phyloP scores from a whole-genome alignment of 2,329 filamentous ascomycete genomes.

The Arthrobotrys conoides region DNA sequence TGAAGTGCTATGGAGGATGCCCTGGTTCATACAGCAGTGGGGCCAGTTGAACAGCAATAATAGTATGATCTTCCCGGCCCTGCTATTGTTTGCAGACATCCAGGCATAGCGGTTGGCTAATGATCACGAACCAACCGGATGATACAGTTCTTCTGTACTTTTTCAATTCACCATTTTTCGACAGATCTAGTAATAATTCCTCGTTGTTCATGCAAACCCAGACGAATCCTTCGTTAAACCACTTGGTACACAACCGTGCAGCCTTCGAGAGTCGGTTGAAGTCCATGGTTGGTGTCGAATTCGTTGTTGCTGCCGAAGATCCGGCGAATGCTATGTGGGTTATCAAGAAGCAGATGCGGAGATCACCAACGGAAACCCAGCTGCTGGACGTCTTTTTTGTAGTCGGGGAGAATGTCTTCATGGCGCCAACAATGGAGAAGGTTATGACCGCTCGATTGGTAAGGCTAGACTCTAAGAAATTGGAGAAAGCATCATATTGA shows the following conservation, averaged over 20 bases:
- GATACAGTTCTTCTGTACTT: slow-evolving; percentile 77
- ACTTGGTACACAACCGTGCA: slow-evolving; percentile 75
- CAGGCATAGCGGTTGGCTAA: not conserved
- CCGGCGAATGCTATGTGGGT: slow-evolving; percentile 79
- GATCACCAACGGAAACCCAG: slow-evolving; percentile 65
- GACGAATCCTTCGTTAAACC: slow-evolving; percentile 74
- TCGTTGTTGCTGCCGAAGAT: slow-evolving; percentile 75
- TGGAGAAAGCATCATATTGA: slow-evolving; percentile 22
- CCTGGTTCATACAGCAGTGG: slow-evolving; percentile 70
- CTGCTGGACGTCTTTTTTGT: slow-evolving; percentile 76
- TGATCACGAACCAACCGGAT: not conserved
- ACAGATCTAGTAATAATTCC: slow-evolving; percentile 77
- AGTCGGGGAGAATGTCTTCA: slow-evolving; percentile 77
- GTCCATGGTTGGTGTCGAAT: slow-evolving; percentile 78
- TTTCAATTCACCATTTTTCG: slow-evolving; percentile 77
- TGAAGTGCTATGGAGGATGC: slow-evolving; percentile 77
- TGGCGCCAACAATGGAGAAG: slow-evolving; percentile 75
- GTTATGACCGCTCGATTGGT: slow-evolving; percentile 75
- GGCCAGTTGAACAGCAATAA: slow-evolving; percentile 75
- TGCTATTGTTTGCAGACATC: not conserved
- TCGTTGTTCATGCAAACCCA: slow-evolving; percentile 75
- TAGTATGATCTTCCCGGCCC: slow-evolving; percentile 45
- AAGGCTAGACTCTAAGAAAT: slow-evolving; percentile 32
- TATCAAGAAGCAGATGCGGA: slow-evolving; percentile 77
- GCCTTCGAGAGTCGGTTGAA: slow-evolving; percentile 75